Conservation (phyloP, 2,329 filamentous ascomycete species). For the Byssoonygena ceratinophila region DNA sequence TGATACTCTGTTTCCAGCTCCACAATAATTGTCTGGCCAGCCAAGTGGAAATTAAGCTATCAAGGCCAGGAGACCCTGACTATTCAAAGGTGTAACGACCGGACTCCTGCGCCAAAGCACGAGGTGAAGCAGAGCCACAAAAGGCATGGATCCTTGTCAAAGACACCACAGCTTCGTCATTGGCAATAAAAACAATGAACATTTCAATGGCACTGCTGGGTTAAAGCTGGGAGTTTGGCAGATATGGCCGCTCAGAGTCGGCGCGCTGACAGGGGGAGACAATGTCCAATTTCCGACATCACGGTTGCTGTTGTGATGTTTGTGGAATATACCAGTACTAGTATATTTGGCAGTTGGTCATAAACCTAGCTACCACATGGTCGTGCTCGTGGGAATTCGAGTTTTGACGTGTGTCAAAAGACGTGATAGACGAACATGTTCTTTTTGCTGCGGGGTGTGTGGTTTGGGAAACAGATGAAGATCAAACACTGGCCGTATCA, state of each 20-base stretch:
- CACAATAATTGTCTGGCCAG: neutral
- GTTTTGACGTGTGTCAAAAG: neutral
- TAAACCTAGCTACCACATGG: conserved; percentile 1
- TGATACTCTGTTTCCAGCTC: neutral
- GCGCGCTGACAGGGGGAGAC: neutral
- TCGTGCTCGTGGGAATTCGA: neutral
- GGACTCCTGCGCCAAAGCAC: neutral
- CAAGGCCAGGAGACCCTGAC: neutral
- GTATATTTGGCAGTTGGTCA: neutral
- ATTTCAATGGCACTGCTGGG: neutral
- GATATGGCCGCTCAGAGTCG: neutral
- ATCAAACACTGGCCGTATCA: conserved; percentile 8
- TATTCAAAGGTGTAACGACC: neutral
- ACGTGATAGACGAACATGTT: neutral
- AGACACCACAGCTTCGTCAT: neutral
- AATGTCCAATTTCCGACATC: neutral
- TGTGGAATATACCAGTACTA: neutral
- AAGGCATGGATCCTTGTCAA: neutral
- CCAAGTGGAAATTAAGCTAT: neutral
- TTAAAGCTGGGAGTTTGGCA: neutral
- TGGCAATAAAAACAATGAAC: neutral
- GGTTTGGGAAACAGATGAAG: neutral
- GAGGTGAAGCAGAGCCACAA: neutral
- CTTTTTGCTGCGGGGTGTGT: neutral
- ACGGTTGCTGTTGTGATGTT: neutral